Base-by-base conservation (phyloP, 1,139 yeast species). In the Lodderomyces beijingensis region DNA sequence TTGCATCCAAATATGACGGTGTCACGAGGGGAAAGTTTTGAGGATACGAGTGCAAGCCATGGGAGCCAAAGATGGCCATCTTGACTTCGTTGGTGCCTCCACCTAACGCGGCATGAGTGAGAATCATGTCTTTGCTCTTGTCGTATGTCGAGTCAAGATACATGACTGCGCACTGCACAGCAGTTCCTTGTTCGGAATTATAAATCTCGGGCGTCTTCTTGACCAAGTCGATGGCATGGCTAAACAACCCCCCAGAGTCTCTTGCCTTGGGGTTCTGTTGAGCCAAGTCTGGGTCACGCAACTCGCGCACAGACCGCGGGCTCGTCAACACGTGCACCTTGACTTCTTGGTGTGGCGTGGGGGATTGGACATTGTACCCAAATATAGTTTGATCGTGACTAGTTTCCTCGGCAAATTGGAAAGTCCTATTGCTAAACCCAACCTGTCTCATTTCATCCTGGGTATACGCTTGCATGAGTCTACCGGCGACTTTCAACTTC, bases 91-190 rank as follows among this genome's bases (percentile, higher is more conserved):
- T 79, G 16, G 71, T 69, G 5, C 95, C 94, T 22, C 97, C 97
- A 26, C 97, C 97, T 14, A 91, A 62, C 0, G 97, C 97, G 3
- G 97, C 97, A 60, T 91, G 97, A 2, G 89, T 87, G 31, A 79
- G 58, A 30, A 91, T 80, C 42, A 87, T 59, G 29, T 79, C 70
- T 21, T 53, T 52, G 21, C 59, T 45, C 1, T 65, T 61, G 51
- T 89, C 95, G 81, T 87, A 91, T 47, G 84, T 89, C 0, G 94
- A 71, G 56, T 91, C 98, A 40, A 88, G 55, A 45, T 80, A 82
- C 51, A 89, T 66, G 11, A 83, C 91, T 0, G 97, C 96, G 20
- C 91, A 93, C 49, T 85, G 87, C 3, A 77, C 76, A 2, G 81
- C 78, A 1, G 74, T 62, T 1, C 53, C 45, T 23, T 29, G 32